Evolutionary conservation across 345 rosid genomes (phyloP).

Genomic region (Eucalyptus regnans): DNA sequence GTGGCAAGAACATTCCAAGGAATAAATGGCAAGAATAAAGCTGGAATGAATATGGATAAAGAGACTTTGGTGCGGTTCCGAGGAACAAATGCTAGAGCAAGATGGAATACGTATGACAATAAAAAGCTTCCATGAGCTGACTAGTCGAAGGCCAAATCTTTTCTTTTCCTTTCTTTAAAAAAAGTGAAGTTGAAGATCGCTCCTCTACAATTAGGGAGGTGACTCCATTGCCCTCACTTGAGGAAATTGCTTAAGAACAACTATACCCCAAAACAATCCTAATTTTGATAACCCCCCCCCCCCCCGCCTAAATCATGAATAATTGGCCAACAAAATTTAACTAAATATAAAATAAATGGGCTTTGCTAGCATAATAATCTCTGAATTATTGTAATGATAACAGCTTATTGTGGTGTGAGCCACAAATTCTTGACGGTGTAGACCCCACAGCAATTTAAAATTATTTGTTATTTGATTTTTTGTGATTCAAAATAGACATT

Average conservation of each 20-base stretch:
- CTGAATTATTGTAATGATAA: too few species aligned
- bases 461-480: too few species aligned
- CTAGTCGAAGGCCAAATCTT: neutral
- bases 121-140: neutral
- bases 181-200: neutral
- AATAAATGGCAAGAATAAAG: neutral
- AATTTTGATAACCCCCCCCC: neutral
- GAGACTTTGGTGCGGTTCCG: neutral
- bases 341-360: neutral
- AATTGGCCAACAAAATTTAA: neutral
- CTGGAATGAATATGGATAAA: neutral
- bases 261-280: neutral
- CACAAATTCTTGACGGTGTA: too few species aligned
- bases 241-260: neutral
- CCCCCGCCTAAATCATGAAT: neutral
- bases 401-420: too few species aligned
- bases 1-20: neutral
- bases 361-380: too few species aligned
- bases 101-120: neutral
- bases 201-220: neutral
- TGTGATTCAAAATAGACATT: too few species aligned
- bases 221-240: neutral
- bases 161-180: neutral
- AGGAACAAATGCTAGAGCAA: neutral
- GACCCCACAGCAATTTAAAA: too few species aligned